Base-by-base conservation (phyloP, 495 filamentous ascomycete genomes). In the Tirmania nivea region DNA sequence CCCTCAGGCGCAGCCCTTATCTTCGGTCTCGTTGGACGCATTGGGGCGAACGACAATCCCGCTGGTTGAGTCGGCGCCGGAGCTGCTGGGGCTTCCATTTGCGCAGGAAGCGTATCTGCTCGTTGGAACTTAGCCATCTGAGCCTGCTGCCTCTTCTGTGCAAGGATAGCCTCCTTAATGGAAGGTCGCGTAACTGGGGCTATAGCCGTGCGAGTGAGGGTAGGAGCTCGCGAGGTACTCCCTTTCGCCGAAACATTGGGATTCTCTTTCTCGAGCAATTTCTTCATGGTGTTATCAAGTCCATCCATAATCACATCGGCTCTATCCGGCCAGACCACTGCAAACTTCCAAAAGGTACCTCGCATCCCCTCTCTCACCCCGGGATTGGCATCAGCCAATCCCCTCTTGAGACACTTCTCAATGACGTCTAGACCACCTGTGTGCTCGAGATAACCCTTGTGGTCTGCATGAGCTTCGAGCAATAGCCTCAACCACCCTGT, bases 361-460 rank as follows among this genome's bases (percentile, higher is more conserved):
- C 90, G 77, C 75, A 84, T 86, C 31, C 75, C 77, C 65, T 92
- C 84, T 57, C 88, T 75, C 35, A 95, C 88, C 35, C 74, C 79
- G 3, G 87, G 86, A 61, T 94, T 94, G 8, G 88, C 74, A 67
- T 97, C 90, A 6, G 71, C 73, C 1, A 97, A 71, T 12, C 89
- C 80, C 59, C 84, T 90, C 66, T 81, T 86, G 60, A 97, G 75
- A 57, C 78, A 84, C 63, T 93, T 92, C 39, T 93, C 86, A 10
- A 93, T 75, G 35, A 84, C 55, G 37, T 92, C 85, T 12, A 93
- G 59, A 3, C 84, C 81, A 19, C 86, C 86, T 31, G 77, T 73
- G 63, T 90, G 85, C 60, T 95, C 89, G 50, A 94, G 71, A 10
- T 84, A 77, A 51, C 68, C 75, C 66, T 85, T 93, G 60, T 93